Evolutionary conservation across 805 yeast species (phyloP).

Genomic region (Zygoascus flipseniorum): DNA sequence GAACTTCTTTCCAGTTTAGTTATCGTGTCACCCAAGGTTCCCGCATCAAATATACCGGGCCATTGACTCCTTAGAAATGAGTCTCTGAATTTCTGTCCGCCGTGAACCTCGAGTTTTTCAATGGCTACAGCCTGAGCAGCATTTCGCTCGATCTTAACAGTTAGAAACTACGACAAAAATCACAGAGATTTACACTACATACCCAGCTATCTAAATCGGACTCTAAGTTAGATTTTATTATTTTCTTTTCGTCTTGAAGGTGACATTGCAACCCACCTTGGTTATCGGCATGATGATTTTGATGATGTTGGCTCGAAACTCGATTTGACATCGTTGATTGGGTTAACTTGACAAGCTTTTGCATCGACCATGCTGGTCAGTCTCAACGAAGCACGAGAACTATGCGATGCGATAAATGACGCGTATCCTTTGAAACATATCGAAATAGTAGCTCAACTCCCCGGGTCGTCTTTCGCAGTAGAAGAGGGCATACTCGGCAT

Average conservation of each 20-base stretch:
- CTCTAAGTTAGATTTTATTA: not conserved
- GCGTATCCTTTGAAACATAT: slow-evolving; percentile 3
- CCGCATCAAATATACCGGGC: slow-evolving; percentile 17
- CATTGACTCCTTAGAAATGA: slow-evolving; percentile 21
- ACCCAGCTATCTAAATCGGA: not conserved
- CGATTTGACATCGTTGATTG: not conserved
- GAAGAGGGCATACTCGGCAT: slow-evolving; percentile 23
- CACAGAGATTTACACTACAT: not conserved
- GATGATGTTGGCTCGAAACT: not conserved
- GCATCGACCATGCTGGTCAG: not conserved
- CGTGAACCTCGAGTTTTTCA: slow-evolving; percentile 23
- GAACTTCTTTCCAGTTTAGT: slow-evolving; percentile 19
- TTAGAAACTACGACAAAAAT: not conserved
- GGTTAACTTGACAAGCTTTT: not conserved
- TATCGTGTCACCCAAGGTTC: slow-evolving; percentile 18
- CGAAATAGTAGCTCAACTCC: slow-evolving; percentile 8
- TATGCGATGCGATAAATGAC: not conserved
- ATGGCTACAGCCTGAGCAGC: slow-evolving; percentile 21
- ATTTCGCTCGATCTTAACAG: slow-evolving; percentile 19
- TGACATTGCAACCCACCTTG: not conserved
- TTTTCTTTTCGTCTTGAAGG: not conserved
- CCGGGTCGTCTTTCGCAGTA: not conserved
- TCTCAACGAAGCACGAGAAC: not conserved
- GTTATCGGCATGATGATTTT: not conserved
- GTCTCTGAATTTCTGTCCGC: slow-evolving; percentile 19